Evolutionary conservation across 78 protist genomes (phyloP).

Genomic region (Corallochytrium limacisporum): DNA sequence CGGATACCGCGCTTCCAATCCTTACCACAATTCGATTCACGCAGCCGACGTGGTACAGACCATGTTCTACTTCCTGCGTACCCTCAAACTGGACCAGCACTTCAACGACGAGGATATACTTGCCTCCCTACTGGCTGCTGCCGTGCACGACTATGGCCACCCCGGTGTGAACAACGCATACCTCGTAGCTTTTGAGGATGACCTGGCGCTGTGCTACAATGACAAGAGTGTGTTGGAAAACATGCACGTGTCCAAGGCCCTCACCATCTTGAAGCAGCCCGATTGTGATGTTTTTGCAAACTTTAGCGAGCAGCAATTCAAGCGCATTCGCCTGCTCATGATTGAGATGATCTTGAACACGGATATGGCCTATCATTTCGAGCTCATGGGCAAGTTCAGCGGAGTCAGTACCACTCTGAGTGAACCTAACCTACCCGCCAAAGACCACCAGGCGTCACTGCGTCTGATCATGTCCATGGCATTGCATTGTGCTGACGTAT

Average conservation of each 20-base stretch:
- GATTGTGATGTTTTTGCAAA: neutral
- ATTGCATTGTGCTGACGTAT: conserved; percentile 41
- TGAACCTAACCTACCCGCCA: neutral
- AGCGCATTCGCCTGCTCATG: conserved; percentile 15
- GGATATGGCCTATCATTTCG: conserved; percentile 26
- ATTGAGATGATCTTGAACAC: conserved; percentile 28
- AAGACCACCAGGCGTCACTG: neutral
- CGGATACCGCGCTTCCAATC: conserved; percentile 26
- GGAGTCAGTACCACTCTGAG: neutral
- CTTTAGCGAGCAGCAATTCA: neutral
- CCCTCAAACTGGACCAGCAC: neutral
- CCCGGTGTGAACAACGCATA: conserved; percentile 29
- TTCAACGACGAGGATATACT: neutral
- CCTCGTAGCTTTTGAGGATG: neutral
- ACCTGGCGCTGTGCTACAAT: conserved; percentile 22
- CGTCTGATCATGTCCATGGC: conserved; percentile 18
- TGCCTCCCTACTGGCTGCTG: conserved; percentile 27
- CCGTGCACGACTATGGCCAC: conserved; percentile 39
- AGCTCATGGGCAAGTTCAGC: conserved; percentile 18
- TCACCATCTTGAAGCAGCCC: neutral
- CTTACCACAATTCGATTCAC: conserved; percentile 40
- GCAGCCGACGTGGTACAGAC: conserved; percentile 48
- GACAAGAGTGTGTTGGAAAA: conserved; percentile 40
- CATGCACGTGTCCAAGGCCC: conserved; percentile 29
- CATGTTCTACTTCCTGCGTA: neutral